Evolutionary conservation across 108 stramenopile species (phyloP), one percentile per base, ranked within the genome.

Genomic region (Conticribra weissflogii): DNA sequence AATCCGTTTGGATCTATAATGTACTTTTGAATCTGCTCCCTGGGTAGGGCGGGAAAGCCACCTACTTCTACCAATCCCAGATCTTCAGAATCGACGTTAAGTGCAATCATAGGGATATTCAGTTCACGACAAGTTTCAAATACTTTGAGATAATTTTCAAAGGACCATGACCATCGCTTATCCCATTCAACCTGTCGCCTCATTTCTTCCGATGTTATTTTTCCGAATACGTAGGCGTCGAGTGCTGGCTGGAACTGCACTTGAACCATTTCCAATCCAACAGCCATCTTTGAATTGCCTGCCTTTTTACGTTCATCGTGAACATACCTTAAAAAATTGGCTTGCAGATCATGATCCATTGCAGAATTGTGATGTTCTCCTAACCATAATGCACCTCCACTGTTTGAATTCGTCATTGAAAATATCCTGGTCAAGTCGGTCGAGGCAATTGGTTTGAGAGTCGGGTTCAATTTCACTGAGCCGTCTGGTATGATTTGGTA

Each of bases 31-130:
- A 89, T 24, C 23, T 46, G 63, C 9, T 74, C 65, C 19, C 52
- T 30, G 8, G 81, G 56, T 22, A 92, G 60, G 12, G 59, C 81
- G 18, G 76, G 77, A 17, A 88, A 80, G 32, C 91, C 91, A 18
- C 61, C 85, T 24, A 63, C 61, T 45, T 92, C 91, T 0, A 92
- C 88, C 7, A 72, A 3, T 18, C 62, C 59, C 33, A 92, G 63
- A 71, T 89, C 88, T 82, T 92, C 91, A 7, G 86, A 87, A 54
- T 92, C 67, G 4, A 87, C 88, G 74, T 92, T 92, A 27, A 92
- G 25, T 8, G 91, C 91, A 36, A 92, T 31, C 12, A 92, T 54
- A 12, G 72, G 79, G 34, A 91, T 85, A 3, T 68, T 58, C 8
- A 77, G 57, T 59, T 82, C 63, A 16, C 72, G 61, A 32, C 86